These are phyloP conservation scores for Solanum lignicaule DNA, from an alignment of 257 asterid species.

Conservation along the genomic window DNA sequence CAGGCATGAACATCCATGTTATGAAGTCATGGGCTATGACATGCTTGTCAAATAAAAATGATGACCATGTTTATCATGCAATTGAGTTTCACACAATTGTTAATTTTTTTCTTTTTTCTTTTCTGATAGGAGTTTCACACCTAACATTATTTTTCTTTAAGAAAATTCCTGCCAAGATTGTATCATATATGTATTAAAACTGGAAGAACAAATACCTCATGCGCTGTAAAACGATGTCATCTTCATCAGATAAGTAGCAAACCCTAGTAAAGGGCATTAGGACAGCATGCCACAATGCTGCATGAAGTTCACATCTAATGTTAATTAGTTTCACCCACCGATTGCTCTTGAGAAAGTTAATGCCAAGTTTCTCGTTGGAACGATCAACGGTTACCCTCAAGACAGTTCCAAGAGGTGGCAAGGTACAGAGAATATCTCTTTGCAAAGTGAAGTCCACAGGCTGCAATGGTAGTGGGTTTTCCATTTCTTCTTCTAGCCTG, in stretches of 20 bases:
- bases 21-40: not conserved
- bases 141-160: not conserved
- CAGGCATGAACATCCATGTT: not conserved
- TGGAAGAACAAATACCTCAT: slow-evolving; percentile 39
- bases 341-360: slow-evolving; percentile 34
- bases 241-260: slow-evolving; percentile 56
- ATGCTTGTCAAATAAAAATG: not conserved
- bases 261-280: slow-evolving; percentile 54
- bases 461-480: slow-evolving; percentile 54
- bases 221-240: slow-evolving; percentile 29
- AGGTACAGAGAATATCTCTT: slow-evolving; percentile 55
- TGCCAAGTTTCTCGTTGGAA: slow-evolving; percentile 33
- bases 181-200: not conserved
- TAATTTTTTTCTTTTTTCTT: not conserved
- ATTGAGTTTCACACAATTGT: not conserved
- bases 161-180: not conserved
- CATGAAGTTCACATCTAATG: slow-evolving; percentile 39
- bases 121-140: not conserved
- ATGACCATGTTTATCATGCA: not conserved
- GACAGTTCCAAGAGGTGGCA: slow-evolving; percentile 73
- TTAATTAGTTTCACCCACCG: slow-evolving; percentile 57
- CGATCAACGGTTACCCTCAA: slow-evolving; percentile 46
- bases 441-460: slow-evolving; percentile 42
- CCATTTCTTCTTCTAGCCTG: slow-evolving; percentile 66
- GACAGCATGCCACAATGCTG: slow-evolving; percentile 52